These are phyloP conservation scores for Gymnopilus junonius DNA, from an alignment of 768 basidiomycete genomes.

Conservation along the genomic window DNA sequence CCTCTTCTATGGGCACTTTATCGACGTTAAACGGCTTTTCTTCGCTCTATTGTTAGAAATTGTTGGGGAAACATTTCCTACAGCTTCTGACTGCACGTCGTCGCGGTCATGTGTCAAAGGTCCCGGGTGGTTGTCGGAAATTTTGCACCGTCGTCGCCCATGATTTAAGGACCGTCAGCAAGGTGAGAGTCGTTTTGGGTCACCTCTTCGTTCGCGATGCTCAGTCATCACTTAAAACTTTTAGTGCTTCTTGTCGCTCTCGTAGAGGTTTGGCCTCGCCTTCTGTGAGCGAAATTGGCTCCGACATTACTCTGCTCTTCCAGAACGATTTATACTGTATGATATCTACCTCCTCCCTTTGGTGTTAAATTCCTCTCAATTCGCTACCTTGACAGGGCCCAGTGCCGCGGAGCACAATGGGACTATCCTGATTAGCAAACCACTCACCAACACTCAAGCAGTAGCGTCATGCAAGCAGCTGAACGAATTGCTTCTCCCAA, in stretches of 20 bases:
- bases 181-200: background rate
- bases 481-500: conserved; percentile 25
- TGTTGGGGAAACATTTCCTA: background rate
- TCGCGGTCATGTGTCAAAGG: background rate
- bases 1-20: conserved; percentile 1
- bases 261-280: background rate
- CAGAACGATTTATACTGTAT: conserved; percentile 39
- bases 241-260: background rate
- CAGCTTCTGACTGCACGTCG: background rate
- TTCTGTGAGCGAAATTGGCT: conserved; percentile 19
- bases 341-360: background rate
- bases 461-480: conserved; percentile 20
- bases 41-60: background rate
- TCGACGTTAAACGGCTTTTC: conserved; percentile 1
- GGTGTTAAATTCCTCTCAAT: background rate
- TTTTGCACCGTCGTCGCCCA: background rate
- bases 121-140: background rate
- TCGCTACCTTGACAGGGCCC: conserved; percentile 19
- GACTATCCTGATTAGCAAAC: conserved; percentile 20
- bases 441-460: conserved; percentile 16
- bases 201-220: background rate
- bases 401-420: conserved; percentile 24
- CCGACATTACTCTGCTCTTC: conserved; percentile 32
- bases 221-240: background rate
- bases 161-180: background rate